Evolutionary conservation across 73 alveolate genomes (phyloP).

Genomic region (Paramecium biaurelia): DNA sequence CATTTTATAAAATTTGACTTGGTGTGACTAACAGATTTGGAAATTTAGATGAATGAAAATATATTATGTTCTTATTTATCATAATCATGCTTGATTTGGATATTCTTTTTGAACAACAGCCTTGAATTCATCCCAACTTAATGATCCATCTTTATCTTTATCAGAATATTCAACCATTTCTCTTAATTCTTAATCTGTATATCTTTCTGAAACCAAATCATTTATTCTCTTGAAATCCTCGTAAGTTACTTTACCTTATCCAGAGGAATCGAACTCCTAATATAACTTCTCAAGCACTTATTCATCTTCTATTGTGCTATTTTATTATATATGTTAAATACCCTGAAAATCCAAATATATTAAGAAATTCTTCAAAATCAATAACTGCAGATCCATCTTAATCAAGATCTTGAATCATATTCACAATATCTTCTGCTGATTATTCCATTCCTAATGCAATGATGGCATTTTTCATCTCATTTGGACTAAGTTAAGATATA

Average conservation of each 20-base stretch:
- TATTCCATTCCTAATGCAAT: slow-evolving; percentile 40
- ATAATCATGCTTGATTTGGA: slow-evolving; percentile 32
- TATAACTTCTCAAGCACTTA: slow-evolving; percentile 46
- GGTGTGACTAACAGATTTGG: not conserved
- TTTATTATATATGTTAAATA: not conserved
- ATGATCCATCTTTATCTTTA: slow-evolving; percentile 42
- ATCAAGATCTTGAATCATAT: slow-evolving; percentile 57
- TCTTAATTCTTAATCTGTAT: slow-evolving; percentile 55
- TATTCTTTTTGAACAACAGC: slow-evolving; percentile 52
- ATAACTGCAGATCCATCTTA: slow-evolving; percentile 30
- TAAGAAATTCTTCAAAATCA: slow-evolving; percentile 58
- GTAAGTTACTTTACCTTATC: slow-evolving; percentile 18
- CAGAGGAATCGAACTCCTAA: slow-evolving; percentile 44
- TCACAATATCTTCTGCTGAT: slow-evolving; percentile 53
- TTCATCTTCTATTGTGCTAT: slow-evolving; percentile 50
- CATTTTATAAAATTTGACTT: too few species aligned
- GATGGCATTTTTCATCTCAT: slow-evolving; percentile 61
- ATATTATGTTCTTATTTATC: not conserved
- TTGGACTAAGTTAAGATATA: not conserved
- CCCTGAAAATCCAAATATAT: slow-evolving; percentile 63
- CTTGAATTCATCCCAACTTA: slow-evolving; percentile 50
- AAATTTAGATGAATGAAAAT: not conserved
- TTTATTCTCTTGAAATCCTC: slow-evolving; percentile 63
- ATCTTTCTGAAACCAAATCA: slow-evolving; percentile 45
- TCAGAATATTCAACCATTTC: slow-evolving; percentile 62